These are phyloP conservation scores for Platismatia glauca DNA, from an alignment of 495 filamentous ascomycete genomes.

Conservation along the genomic window DNA sequence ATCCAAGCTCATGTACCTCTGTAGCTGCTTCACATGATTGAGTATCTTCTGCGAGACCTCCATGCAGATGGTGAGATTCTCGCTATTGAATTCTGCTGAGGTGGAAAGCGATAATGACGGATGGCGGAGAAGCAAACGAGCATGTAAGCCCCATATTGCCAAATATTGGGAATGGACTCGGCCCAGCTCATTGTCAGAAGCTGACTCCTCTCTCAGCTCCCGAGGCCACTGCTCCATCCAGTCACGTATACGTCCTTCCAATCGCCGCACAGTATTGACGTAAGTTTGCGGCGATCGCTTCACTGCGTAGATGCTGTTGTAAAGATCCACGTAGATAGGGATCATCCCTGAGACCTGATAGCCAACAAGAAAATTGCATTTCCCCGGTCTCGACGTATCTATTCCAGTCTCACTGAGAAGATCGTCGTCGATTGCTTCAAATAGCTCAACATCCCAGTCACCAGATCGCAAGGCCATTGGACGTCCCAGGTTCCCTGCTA, in stretches of 20 bases:
- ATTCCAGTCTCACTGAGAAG: constrained; percentile 33
- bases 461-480: constrained; percentile 62
- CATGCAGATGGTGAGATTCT: constrained; percentile 61
- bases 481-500: constrained; percentile 64
- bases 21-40: constrained; percentile 46
- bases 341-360: constrained; percentile 51
- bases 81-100: constrained; percentile 48
- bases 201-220: constrained; percentile 36
- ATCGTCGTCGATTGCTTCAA: constrained; percentile 58
- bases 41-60: constrained; percentile 56
- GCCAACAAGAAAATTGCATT: constrained; percentile 57
- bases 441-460: constrained; percentile 70
- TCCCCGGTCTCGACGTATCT: constrained; percentile 41
- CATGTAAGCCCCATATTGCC: constrained; percentile 38
- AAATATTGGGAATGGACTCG: constrained; percentile 42
- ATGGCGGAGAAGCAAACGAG: constrained; percentile 52
- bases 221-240: constrained; percentile 51
- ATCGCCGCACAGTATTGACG: constrained; percentile 46
- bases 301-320: constrained; percentile 59
- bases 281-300: constrained; percentile 51
- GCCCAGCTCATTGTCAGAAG: constrained; percentile 40
- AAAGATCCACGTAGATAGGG: constrained; percentile 60
- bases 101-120: constrained; percentile 59
- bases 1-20: constrained; percentile 59
- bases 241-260: constrained; percentile 51